Percentiles rank a stretch among this genome's conserved stretches.
phyloP scores from a whole-genome alignment of 805 yeast genomes.

The Zygotorulaspora florentina region DNA sequence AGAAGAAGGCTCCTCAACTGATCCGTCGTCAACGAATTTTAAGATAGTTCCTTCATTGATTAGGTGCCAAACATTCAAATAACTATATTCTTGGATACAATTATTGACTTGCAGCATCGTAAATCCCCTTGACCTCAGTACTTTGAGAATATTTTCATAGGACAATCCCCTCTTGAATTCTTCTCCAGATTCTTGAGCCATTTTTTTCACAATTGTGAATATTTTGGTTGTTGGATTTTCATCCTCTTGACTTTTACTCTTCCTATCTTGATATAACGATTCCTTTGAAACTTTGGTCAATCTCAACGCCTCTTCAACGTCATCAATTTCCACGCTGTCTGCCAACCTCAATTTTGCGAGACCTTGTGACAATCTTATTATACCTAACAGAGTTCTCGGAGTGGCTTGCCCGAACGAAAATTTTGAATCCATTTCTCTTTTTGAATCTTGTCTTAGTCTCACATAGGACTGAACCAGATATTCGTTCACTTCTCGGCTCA shows the following conservation, averaged over 20 bases:
- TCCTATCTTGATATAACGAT: constrained; percentile 59
- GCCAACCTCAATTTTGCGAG: constrained; percentile 85
- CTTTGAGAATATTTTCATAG: constrained; percentile 50
- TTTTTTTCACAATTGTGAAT: constrained; percentile 61
- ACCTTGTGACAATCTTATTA: constrained; percentile 91
- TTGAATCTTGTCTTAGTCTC: constrained; percentile 88
- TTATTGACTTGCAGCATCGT: constrained; percentile 72
- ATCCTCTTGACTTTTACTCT: constrained; percentile 50
- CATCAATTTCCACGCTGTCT: constrained; percentile 62
- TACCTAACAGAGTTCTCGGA: constrained; percentile 89
- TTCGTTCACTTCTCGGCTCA: constrained; percentile 78
- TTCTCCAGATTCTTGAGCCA: constrained; percentile 44
- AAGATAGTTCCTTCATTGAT: constrained; percentile 65
- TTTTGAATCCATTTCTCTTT: constrained; percentile 66
- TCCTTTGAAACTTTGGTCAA: constrained; percentile 82
- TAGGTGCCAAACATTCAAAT: constrained; percentile 69
- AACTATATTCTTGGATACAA: constrained; percentile 70
- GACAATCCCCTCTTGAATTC: constrained; percentile 36
- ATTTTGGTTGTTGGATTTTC: constrained; percentile 64
- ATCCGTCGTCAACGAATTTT: constrained; percentile 49
- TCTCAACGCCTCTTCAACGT: constrained; percentile 94
- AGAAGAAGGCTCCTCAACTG: constrained; percentile 17
- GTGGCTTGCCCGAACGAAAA: constrained; percentile 87
- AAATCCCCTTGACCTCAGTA: constrained; percentile 75
- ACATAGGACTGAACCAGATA: constrained; percentile 83